Conservation (phyloP, 768 basidiomycete genomes). For the Leucocoprinus birnbaumii region DNA sequence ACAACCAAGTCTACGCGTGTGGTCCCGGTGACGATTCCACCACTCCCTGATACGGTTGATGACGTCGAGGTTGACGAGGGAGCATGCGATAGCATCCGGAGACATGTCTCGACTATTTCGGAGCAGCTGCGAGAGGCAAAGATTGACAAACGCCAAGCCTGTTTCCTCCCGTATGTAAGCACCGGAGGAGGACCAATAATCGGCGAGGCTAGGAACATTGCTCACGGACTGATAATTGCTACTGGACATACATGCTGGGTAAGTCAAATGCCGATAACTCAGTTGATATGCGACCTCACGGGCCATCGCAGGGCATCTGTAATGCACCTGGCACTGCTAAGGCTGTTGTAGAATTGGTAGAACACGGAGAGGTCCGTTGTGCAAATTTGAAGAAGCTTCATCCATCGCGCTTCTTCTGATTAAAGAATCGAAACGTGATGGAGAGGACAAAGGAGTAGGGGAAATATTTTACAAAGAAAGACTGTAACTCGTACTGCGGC, state of each 20-base stretch:
- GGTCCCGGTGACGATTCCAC: conserved; percentile 73
- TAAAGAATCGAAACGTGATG: neutral
- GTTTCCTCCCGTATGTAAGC: conserved; percentile 70
- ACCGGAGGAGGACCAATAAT: conserved; percentile 67
- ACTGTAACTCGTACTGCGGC: no score
- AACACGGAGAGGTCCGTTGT: conserved; percentile 62
- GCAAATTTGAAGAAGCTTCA: conserved; percentile 49
- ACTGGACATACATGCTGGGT: conserved; percentile 75
- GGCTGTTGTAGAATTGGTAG: conserved; percentile 65
- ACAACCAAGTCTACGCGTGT: conserved; percentile 73
- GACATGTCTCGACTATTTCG: conserved; percentile 61
- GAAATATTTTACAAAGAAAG: no score
- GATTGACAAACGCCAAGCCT: conserved; percentile 59
- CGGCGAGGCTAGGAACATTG: conserved; percentile 53
- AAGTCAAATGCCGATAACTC: neutral
- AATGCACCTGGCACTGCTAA: conserved; percentile 84
- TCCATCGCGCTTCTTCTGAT: conserved; percentile 35
- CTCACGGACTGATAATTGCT: conserved; percentile 66
- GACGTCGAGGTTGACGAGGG: conserved; percentile 56
- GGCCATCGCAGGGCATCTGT: conserved; percentile 57
- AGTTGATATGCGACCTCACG: neutral
- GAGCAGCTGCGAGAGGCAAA: conserved; percentile 49
- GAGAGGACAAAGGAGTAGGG: neutral
- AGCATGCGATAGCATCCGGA: conserved; percentile 54
- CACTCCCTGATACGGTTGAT: conserved; percentile 69